Base-by-base conservation (phyloP, 305 asterid species). In the Fraxinus floribunda region DNA sequence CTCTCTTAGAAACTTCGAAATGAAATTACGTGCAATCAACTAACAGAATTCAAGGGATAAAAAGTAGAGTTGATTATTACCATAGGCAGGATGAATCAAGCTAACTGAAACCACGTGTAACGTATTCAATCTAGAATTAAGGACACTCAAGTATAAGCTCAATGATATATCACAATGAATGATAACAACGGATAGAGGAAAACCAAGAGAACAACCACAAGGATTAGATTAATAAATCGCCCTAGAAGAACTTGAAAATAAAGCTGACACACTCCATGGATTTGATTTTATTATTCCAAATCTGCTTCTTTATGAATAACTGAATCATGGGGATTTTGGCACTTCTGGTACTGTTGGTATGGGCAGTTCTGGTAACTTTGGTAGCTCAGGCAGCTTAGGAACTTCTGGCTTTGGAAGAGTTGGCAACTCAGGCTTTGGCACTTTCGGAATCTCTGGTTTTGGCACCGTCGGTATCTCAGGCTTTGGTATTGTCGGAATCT, bases 391-490 rank as follows among this genome's bases (percentile, higher is more conserved):
- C 13, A 77, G 34, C 22, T 83, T 70, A 4, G 81, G 78, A 8
- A 78, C 7, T 30, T 85, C 72, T 7, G 60, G 44, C 73, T 79
- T 60, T 72, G 82, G 76, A 6, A 71, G n/a, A 3, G 71, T 46
- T 1, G 84, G 86, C 0, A 55, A 1, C 73, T 86, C 81, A 3
- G 82, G 79, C 44, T 78, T 80, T 49, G 35, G 73, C 16, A 64
- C 15, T 8, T 32, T 0, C 7, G 82, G 79, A 62, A 20, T 46
- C 52, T 82, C 68, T 8, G 66, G 66, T 75, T 82, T 68, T 35
- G 85, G 85, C n/a, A 73, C 8, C 9, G 35, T 18, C 32, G 81
- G 81, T 1, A 78, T 16, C 24, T 73, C 68, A 0, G 80, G 77
- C 35, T 78, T 78, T 3, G 79, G 79, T 32, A 44, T 1, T 39